Evolutionary conservation across 2,329 filamentous ascomycete species (phyloP).

Genomic region (Sporothrix pseudoabietina): DNA sequence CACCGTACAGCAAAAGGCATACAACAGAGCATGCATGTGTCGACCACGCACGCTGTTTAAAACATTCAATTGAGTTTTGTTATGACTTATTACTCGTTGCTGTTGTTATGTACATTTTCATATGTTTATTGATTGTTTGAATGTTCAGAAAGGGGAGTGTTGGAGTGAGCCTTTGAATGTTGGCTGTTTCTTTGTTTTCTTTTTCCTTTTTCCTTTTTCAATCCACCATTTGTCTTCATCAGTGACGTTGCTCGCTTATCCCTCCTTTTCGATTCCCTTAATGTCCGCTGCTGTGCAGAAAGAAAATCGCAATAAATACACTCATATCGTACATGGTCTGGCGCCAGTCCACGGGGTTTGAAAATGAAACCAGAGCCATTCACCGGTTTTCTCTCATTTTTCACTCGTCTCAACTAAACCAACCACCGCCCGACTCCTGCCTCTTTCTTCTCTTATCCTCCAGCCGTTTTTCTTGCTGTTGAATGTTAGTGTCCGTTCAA

Average conservation of each 20-base stretch:
- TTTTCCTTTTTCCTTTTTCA: not conserved
- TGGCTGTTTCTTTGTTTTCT: not conserved
- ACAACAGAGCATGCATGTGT: no score
- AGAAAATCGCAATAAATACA: not conserved
- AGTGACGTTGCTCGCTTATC: no score
- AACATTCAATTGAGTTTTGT: not conserved
- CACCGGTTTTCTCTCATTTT: no score
- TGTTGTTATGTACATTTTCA: not conserved
- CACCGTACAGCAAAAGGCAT: not conserved
- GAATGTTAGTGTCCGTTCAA: not conserved
- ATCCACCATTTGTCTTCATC: not conserved
- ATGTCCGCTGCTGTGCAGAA: not conserved
- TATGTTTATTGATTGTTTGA: not conserved
- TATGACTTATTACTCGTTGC: not conserved
- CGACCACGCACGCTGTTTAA: no score
- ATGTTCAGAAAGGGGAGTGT: not conserved
- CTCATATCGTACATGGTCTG: not conserved
- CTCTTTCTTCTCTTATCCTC: conserved; percentile 15
- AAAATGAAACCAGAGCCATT: not conserved
- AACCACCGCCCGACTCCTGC: not conserved
- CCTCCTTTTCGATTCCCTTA: not conserved
- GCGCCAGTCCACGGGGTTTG: no score
- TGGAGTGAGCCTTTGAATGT: not conserved
- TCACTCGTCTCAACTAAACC: not conserved
- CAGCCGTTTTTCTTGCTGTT: conserved; percentile 18